Base-by-base conservation (phyloP, 441 rosid genomes). In the Euphorbia celastroides region DNA sequence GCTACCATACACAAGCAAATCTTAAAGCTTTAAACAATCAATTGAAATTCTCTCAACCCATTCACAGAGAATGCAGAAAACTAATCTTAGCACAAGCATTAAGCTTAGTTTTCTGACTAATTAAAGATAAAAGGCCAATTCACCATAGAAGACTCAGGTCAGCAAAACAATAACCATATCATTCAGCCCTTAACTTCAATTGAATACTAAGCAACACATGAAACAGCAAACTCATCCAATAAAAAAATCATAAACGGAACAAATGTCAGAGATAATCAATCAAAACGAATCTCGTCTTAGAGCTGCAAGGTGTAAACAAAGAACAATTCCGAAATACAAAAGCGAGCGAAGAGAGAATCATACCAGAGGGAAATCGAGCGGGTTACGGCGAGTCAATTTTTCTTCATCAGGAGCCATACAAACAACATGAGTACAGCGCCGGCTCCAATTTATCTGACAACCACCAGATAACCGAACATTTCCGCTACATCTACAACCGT, bases 331-430 rank as follows among this genome's bases (percentile, higher is more conserved):
- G 5, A 34, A 34, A 34, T 34, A 34, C 12, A 48, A 41, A 16
- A 23, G 7, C 0, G 11, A 17, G 14, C 25, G 51, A 41, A 16
- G 19, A 57, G 9, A 9, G 28, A 48, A 42, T 66, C 87, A 54
- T 79, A 86, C 88, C 32, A 84, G 78, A 17, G 93, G 88, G 63
- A 86, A 87, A 77, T 86, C 92, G 34, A 87, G 85, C 73, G 88
- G 90, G 55, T 76, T 83, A 4, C 87, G 82, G 67, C 92, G 88
- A 63, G 90, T 88, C 64, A 83, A 72, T 77, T 82, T 84, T 74
- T 86, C 93, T 66, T 84, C 93, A 19, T 88, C 90, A 2, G 93
- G 92, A 1, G 96, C 96, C 96, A 86, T 80, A 75, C 88, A 69
- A 28, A 83, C 91, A 27, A 78, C 81, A 9, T 57, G 77, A 68